phyloP scores from a whole-genome alignment of 352 stramenopile species.

The Phytopythium cucurbitacearum region DNA sequence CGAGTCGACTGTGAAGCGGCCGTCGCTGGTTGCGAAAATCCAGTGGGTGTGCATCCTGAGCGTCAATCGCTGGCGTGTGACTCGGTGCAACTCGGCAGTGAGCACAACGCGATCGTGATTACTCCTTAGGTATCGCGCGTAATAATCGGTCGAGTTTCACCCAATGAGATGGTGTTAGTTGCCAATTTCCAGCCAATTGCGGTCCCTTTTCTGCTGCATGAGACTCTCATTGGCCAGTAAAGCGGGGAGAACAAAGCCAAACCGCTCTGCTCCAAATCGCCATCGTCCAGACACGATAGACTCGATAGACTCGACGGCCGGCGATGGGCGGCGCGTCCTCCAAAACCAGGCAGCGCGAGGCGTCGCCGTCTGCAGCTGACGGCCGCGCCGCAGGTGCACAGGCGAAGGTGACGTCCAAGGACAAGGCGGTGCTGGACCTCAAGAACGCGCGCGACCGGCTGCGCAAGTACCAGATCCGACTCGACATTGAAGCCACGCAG shows the following conservation, averaged over 20 bases:
- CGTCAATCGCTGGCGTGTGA: background rate
- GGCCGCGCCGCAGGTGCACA: slow-evolving; percentile 20
- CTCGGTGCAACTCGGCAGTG: slow-evolving; percentile 4
- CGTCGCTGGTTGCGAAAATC: background rate
- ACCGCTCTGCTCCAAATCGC: no score
- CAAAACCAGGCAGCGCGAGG: slow-evolving; percentile 39
- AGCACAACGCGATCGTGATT: slow-evolving; percentile 1
- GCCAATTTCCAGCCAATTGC: background rate
- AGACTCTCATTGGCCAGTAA: slow-evolving; percentile 1
- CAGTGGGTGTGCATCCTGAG: background rate
- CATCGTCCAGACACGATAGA: background rate
- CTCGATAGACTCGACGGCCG: background rate
- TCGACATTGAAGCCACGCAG: slow-evolving; percentile 78
- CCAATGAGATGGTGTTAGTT: background rate
- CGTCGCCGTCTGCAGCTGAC: slow-evolving; percentile 5
- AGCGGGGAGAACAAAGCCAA: no score
- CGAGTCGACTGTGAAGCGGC: background rate
- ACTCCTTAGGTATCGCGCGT: background rate
- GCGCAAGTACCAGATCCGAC: slow-evolving; percentile 76
- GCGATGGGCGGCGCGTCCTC: slow-evolving; percentile 46
- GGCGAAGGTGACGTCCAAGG: slow-evolving; percentile 78
- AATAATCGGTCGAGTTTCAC: background rate
- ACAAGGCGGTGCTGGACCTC: slow-evolving; percentile 85
- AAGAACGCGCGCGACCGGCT: slow-evolving; percentile 88
- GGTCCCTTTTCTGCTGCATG: background rate